phyloP scores from a whole-genome alignment of 257 asterid genomes.

The Jaltomata sinuosa region DNA sequence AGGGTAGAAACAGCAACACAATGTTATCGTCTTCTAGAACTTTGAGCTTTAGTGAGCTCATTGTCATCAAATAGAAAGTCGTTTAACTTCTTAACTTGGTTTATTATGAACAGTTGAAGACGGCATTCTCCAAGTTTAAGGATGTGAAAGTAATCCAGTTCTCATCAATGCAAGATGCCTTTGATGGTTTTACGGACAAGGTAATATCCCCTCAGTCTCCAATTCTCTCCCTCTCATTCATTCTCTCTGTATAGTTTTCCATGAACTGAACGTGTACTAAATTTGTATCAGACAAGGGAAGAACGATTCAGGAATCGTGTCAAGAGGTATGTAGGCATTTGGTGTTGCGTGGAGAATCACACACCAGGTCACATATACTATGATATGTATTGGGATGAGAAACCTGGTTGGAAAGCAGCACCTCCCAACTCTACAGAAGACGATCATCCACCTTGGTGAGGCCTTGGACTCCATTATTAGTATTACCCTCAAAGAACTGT shows the following conservation, averaged over 20 bases:
- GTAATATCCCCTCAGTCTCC: conserved; percentile 16
- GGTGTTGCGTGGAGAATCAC: conserved; percentile 80
- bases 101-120: conserved; percentile 53
- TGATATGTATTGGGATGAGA: conserved; percentile 96
- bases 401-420: conserved; percentile 77
- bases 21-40: neutral
- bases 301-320: conserved; percentile 77
- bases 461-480: neutral
- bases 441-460: conserved; percentile 82
- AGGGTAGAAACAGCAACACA: neutral
- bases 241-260: neutral
- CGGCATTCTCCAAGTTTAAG: conserved; percentile 61
- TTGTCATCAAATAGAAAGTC: neutral
- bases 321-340: conserved; percentile 72
- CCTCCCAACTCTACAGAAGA: conserved; percentile 76
- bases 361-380: conserved; percentile 85
- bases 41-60: neutral
- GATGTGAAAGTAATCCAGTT: conserved; percentile 84
- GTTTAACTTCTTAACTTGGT: neutral
- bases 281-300: conserved; percentile 48
- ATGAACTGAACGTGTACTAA: neutral
- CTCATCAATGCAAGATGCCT: conserved; percentile 88
- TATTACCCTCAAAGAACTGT: neutral
- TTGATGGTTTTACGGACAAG: conserved; percentile 81
- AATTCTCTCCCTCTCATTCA: neutral